A percentile compares a stretch with the other conserved stretches of the same genome.
Evolutionary conservation across 371 early-diverging fungal species (phyloP).

Genomic region (Zopfochytrium polystomum): DNA sequence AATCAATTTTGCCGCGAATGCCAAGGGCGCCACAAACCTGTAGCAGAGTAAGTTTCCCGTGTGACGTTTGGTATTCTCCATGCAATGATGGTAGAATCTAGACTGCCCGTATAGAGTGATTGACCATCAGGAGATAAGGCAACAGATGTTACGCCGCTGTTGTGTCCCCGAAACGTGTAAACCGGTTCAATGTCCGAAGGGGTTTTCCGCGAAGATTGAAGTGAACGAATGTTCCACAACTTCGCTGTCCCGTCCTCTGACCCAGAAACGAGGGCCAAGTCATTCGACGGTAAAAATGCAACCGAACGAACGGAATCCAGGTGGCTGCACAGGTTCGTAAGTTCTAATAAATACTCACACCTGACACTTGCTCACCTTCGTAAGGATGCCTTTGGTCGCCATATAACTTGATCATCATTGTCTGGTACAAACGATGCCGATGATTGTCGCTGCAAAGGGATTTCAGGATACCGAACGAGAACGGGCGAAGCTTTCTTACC

Average conservation of each 20-base stretch:
- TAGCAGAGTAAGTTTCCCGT: no score
- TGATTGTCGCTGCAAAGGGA: no score
- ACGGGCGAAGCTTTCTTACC: no score
- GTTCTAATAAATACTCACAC: no score
- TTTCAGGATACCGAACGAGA: no score
- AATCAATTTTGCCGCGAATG: no score
- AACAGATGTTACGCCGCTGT: conserved; percentile 63
- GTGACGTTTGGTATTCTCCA: no score
- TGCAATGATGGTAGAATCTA: conserved; percentile 74
- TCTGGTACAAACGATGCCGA: no score
- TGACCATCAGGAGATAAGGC: conserved; percentile 56
- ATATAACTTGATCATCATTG: conserved; percentile 21
- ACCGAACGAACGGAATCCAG: conserved; percentile 74
- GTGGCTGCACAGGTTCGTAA: no score
- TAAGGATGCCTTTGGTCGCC: conserved; percentile 35
- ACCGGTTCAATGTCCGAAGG: conserved; percentile 66
- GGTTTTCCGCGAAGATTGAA: no score
- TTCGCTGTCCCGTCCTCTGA: conserved; percentile 85
- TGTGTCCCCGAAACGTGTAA: conserved; percentile 80
- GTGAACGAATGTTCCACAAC: no score
- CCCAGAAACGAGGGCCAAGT: conserved; percentile 64
- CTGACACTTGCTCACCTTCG: conserved; percentile 19
- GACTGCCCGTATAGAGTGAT: conserved; percentile 64
- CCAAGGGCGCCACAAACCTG: no score
- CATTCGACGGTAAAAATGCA: conserved; percentile 60